phyloP scores from a whole-genome alignment of 2,329 filamentous ascomycete genomes.

The Zopfia rhizophila region DNA sequence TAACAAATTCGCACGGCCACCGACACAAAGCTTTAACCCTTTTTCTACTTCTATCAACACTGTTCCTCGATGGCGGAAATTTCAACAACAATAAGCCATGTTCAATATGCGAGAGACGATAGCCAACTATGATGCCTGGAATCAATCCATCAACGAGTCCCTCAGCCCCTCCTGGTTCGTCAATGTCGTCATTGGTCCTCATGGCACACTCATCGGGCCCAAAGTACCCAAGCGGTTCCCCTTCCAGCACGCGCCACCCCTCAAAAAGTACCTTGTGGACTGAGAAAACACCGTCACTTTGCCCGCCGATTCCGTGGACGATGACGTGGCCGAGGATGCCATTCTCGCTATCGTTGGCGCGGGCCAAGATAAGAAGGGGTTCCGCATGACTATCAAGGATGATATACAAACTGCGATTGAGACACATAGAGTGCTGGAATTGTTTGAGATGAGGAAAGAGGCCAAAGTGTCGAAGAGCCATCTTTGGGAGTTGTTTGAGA shows the following conservation, averaged over 20 bases:
- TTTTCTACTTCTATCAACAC: neutral
- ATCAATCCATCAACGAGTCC: neutral
- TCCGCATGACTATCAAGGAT: neutral
- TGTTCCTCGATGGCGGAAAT: neutral
- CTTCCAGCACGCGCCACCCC: constrained; percentile 5
- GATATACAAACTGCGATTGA: constrained; percentile 11
- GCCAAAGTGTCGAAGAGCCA: neutral
- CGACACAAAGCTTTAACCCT: neutral
- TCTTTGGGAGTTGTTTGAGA: constrained; percentile 4
- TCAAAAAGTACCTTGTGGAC: constrained; percentile 8
- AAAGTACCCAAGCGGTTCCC: neutral
- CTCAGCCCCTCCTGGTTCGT: too few relatives aligned
- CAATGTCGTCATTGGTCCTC: too few relatives aligned
- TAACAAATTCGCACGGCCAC: neutral
- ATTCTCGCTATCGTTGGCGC: neutral
- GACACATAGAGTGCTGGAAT: constrained; percentile 6
- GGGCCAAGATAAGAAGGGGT: neutral
- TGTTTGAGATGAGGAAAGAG: constrained; percentile 11
- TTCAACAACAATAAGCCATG: neutral
- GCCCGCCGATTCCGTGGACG: constrained; percentile 2
- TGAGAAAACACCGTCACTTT: constrained; percentile 1
- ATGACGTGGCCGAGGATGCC: constrained; percentile 6
- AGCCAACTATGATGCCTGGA: constrained; percentile 5
- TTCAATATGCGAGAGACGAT: neutral
- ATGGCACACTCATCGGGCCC: constrained; percentile 1